A percentile compares a stretch with the other conserved stretches of the same genome.
Evolutionary conservation across 2,329 filamentous ascomycete genomes (phyloP).

Genomic region (Aspergillus calidoustus): DNA sequence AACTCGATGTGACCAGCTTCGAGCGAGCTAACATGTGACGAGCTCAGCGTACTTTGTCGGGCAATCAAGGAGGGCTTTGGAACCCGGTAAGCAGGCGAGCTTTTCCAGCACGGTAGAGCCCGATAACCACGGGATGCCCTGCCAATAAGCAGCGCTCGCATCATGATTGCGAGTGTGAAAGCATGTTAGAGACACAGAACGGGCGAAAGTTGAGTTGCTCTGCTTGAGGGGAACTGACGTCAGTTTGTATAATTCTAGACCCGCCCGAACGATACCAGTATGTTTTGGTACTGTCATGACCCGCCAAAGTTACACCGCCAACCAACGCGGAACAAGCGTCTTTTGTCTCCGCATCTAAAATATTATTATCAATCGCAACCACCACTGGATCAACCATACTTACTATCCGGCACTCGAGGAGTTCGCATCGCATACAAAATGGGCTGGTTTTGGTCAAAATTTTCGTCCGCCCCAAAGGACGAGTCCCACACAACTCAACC

Average conservation of each 20-base stretch:
- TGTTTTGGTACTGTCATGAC: conserved; percentile 12
- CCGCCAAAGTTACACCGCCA: conserved; percentile 6
- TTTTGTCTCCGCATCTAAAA: conserved; percentile 4
- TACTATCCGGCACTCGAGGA: neutral
- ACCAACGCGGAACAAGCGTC: conserved; percentile 11
- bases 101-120: conserved; percentile 10
- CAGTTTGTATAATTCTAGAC: neutral
- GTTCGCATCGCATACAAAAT: conserved; percentile 31
- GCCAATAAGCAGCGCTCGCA: conserved; percentile 20
- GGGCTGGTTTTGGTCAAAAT: conserved; percentile 52
- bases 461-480: conserved; percentile 34
- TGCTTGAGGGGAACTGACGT: conserved; percentile 7
- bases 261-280: conserved; percentile 2
- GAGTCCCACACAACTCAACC: conserved; percentile 26
- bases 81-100: conserved; percentile 2
- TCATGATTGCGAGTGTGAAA: conserved; percentile 26
- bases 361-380: neutral
- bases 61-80: conserved; percentile 2
- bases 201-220: conserved; percentile 10
- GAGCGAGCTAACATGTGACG: conserved; percentile 58
- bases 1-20: conserved; percentile 82
- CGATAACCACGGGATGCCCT: conserved; percentile 15
- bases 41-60: conserved; percentile 12
- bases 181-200: conserved; percentile 11
- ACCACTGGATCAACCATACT: neutral